phyloP scores from a whole-genome alignment of 192 early-diverging fungal species.

The Coemansia sp. region DNA sequence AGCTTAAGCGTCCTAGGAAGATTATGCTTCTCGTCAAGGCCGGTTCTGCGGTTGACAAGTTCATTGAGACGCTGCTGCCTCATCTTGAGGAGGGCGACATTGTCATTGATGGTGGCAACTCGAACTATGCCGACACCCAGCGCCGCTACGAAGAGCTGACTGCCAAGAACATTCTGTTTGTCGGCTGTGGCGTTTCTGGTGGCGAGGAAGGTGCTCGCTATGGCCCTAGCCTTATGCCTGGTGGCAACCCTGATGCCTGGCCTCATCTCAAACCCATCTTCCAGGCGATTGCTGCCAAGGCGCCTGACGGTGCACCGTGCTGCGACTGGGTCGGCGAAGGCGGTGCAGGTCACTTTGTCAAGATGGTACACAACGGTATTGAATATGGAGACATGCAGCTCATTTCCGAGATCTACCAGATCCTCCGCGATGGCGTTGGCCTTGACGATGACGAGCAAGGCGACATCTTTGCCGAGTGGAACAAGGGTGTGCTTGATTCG shows the following conservation, averaged over 20 bases:
- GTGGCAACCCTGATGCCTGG: slow-evolving; percentile 93
- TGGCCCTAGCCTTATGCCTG: slow-evolving; percentile 97
- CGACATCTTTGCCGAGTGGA: slow-evolving; percentile 90
- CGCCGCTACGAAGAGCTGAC: slow-evolving; percentile 87
- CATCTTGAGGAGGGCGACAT: slow-evolving; percentile 90
- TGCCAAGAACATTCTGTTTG: slow-evolving; percentile 89
- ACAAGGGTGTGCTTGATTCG: slow-evolving; percentile 95
- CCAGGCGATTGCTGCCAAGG: slow-evolving; percentile 92
- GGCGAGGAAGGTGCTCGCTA: slow-evolving; percentile 98
- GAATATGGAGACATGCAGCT: slow-evolving; percentile 99
- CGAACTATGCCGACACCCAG: slow-evolving; percentile 95
- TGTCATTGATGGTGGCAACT: slow-evolving; percentile 99
- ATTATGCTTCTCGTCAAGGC: slow-evolving; percentile 99
- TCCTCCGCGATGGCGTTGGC: slow-evolving; percentile 86
- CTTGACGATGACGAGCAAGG: slow-evolving; percentile 84
- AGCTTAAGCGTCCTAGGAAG: slow-evolving; percentile 95
- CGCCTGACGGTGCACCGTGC: slow-evolving; percentile 79
- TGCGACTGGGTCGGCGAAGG: slow-evolving; percentile 99
- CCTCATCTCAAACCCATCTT: slow-evolving; percentile 92
- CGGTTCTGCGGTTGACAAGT: slow-evolving; percentile 89
- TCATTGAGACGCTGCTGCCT: slow-evolving; percentile 88
- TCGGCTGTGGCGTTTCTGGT: slow-evolving; percentile 97
- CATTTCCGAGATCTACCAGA: slow-evolving; percentile 93
- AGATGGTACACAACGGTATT: slow-evolving; percentile 99
- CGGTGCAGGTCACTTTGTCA: slow-evolving; percentile 98